These are phyloP conservation scores for Paramecium tetraurelia DNA, from an alignment of 73 alveolate genomes.

Conservation along the genomic window DNA sequence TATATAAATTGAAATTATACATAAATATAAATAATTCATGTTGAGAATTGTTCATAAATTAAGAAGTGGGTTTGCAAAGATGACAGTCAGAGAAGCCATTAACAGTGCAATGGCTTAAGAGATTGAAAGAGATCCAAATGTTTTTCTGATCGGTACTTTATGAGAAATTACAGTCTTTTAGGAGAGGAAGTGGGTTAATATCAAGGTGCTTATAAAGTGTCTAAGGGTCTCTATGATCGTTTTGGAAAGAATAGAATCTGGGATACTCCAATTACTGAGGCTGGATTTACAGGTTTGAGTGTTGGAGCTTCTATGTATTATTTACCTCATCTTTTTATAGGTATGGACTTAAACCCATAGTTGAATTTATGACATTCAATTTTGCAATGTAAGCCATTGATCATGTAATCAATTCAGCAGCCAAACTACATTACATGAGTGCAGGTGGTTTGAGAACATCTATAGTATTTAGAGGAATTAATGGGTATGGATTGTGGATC, in stretches of 20 bases:
- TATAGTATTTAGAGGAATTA: slow-evolving; percentile 89
- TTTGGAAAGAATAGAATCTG: slow-evolving; percentile 74
- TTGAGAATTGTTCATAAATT: not conserved
- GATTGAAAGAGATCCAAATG: slow-evolving; percentile 83
- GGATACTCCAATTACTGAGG: slow-evolving; percentile 93
- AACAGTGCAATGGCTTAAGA: slow-evolving; percentile 88
- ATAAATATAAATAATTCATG: not conserved
- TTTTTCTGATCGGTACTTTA: slow-evolving; percentile 69
- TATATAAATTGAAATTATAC: not conserved
- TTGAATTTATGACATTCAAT: slow-evolving; percentile 90
- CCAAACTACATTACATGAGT: slow-evolving; percentile 84
- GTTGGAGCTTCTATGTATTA: slow-evolving; percentile 86
- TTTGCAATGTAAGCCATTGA: slow-evolving; percentile 89
- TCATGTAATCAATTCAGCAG: slow-evolving; percentile 86
- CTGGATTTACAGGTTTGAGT: slow-evolving; percentile 92
- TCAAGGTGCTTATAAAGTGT: slow-evolving; percentile 93
- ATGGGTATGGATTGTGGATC: slow-evolving; percentile 66
- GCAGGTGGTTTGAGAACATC: slow-evolving; percentile 81
- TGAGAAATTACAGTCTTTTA: not conserved
- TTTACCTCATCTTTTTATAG: not conserved
- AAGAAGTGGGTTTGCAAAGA: not conserved
- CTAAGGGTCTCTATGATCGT: slow-evolving; percentile 86
- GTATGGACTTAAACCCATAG: slow-evolving; percentile 84
- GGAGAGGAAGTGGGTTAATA: slow-evolving; percentile 93
- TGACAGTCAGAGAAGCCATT: slow-evolving; percentile 88